Conservation (phyloP, 139 green algal genomes). For the Coccomyxa sp. region DNA sequence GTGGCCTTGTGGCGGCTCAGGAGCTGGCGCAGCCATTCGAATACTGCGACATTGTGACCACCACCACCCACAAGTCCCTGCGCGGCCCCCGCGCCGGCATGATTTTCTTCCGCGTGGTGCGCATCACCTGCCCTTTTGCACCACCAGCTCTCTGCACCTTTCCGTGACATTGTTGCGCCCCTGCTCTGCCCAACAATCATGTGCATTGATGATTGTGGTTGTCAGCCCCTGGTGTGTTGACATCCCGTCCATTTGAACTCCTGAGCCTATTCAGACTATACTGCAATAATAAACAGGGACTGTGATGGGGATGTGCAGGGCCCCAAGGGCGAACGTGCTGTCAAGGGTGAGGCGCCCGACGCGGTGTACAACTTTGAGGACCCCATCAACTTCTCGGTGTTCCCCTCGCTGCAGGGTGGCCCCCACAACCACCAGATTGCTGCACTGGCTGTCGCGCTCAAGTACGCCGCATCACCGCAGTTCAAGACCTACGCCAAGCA, state of each 20-base stretch:
- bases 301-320: conserved; percentile 38
- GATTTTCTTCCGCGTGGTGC: conserved; percentile 76
- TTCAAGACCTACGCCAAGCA: conserved; percentile 61
- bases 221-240: no score
- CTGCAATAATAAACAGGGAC: no score
- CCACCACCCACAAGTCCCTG: conserved; percentile 88
- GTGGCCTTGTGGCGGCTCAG: conserved; percentile 65
- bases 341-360: conserved; percentile 51
- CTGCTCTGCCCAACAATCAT: no score
- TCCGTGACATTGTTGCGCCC: no score
- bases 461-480: conserved; percentile 49
- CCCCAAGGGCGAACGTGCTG: conserved; percentile 50
- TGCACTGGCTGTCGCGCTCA: conserved; percentile 75
- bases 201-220: no score
- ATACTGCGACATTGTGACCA: conserved; percentile 83
- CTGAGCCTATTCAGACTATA: no score
- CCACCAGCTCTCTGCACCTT: not conserved
- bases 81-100: conserved; percentile 77
- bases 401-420: conserved; percentile 80
- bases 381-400: conserved; percentile 85
- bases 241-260: no score
- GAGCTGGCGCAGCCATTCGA: conserved; percentile 67
- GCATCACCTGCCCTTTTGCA: not conserved
- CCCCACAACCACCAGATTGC: conserved; percentile 90
- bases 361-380: conserved; percentile 73